Evolutionary conservation across 495 filamentous ascomycete genomes (phyloP), one percentile per base, ranked within the genome.

Genomic region (Hypoxylon lienhwacheense): DNA sequence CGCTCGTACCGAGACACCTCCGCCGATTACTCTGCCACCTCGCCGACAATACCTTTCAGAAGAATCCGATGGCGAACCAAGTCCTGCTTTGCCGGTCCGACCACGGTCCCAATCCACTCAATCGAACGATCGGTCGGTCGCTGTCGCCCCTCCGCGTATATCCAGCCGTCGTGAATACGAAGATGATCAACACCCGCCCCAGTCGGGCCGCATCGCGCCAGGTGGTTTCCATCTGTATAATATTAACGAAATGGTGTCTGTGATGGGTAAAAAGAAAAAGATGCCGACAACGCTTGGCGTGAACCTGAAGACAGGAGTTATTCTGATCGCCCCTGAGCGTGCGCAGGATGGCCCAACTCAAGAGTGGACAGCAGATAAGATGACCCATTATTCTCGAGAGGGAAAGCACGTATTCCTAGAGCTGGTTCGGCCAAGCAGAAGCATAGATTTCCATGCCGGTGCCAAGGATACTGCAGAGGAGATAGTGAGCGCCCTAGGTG

Each of bases 331-430:
- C 0, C 91, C 95, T 0, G 93, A 97, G 66, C 89, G 85, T 48
- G 70, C 79, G 7, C 69, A 77, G 26, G 90, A 95, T 64, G 90
- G 89, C 6, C 84, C 85, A 6, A 85, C 86, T 53, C 85, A 95
- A 63, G 92, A 95, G 67, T 99, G 93, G 93, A 85, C 85, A 0
- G 91, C 91, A 0, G 90, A 97, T 24, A 92, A 89, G 66, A 83
- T 99, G 69, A 89, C 84, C 11, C 87, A 95, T 68, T 97, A 99
- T 72, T 95, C 90, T 7, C 89, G 95, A 35, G 93, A 99, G 76
- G 92, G 91, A 11, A 99, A 99, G 66, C 93, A 97, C 69, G 88
- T 99, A 11, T 99, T 99, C 65, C 74, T 99, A 53, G 93, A 97
- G 66, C 77, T 97, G 25, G 85, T 96, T 31, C 76, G 86, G 25